Evolutionary conservation across 2,329 filamentous ascomycete species (phyloP).

Genomic region (Phaeosphaeria sp.): DNA sequence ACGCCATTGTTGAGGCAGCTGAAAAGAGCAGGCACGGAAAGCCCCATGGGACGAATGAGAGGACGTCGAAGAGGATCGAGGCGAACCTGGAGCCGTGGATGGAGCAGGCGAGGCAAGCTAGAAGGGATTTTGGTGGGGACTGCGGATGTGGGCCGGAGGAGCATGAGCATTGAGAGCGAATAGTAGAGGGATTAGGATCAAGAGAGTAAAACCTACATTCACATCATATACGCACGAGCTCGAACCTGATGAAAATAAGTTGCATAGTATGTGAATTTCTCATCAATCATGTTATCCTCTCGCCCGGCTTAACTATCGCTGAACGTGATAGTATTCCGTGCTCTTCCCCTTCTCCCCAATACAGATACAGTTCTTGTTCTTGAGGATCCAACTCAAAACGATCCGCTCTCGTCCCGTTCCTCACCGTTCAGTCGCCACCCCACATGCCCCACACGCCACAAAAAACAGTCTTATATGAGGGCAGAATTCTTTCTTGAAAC

Average conservation of each 20-base stretch:
- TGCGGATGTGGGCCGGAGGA: slow-evolving; percentile 31
- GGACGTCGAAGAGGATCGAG: slow-evolving; percentile 17
- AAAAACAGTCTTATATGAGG: background rate
- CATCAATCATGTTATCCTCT: too few species aligned
- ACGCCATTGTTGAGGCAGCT: slow-evolving; percentile 32
- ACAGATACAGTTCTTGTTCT: too few species aligned
- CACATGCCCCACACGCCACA: slow-evolving; percentile 2
- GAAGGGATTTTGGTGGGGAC: slow-evolving; percentile 36
- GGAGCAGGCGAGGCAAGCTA: slow-evolving; percentile 32
- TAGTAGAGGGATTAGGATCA: background rate
- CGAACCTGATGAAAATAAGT: too few species aligned
- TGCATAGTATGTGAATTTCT: too few species aligned
- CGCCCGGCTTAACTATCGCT: background rate
- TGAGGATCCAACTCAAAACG: background rate
- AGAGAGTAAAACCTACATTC: too few species aligned
- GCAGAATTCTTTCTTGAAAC: background rate
- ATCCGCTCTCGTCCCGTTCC: background rate
- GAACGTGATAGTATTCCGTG: background rate
- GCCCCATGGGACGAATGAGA: slow-evolving; percentile 14
- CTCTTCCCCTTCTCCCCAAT: too few species aligned
- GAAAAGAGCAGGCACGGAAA: slow-evolving; percentile 13
- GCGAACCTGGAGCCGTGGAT: slow-evolving; percentile 34
- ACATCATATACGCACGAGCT: too few species aligned
- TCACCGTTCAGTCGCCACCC: background rate
- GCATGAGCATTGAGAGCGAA: slow-evolving; percentile 8